Evolutionary conservation across 2,329 filamentous ascomycete genomes (phyloP).

Genomic region (Didymella lethalis): DNA sequence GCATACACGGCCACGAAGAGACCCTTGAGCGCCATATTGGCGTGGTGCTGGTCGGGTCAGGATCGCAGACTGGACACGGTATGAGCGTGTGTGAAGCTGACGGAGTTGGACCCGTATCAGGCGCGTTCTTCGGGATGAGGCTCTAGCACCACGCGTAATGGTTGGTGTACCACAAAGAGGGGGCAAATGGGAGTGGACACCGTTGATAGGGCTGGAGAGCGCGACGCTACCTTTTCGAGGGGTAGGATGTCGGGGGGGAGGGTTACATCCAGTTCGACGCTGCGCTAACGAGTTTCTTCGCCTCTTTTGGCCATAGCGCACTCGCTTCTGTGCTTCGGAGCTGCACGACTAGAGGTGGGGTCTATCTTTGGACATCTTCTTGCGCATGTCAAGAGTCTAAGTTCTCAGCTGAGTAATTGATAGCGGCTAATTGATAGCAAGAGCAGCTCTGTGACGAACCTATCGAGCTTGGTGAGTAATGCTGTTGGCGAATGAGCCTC

Average conservation of each 20-base stretch:
- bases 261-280: neutral
- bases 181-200: constrained; percentile 12
- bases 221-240: constrained; percentile 12
- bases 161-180: constrained; percentile 10
- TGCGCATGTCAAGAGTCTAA: constrained; percentile 10
- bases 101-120: constrained; percentile 14
- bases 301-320: constrained; percentile 19
- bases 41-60: constrained; percentile 16
- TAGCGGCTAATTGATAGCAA: constrained; percentile 3
- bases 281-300: neutral
- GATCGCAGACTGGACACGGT: constrained; percentile 7
- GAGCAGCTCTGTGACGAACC: constrained; percentile 11
- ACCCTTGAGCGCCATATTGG: constrained; percentile 44
- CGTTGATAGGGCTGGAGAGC: constrained; percentile 14
- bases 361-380: constrained; percentile 7
- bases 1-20: constrained; percentile 46
- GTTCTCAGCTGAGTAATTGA: constrained; percentile 13
- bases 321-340: constrained; percentile 12
- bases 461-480: constrained; percentile 6
- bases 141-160: constrained; percentile 8
- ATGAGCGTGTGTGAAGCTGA: constrained; percentile 4
- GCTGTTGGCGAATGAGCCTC: neutral
- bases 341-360: neutral
- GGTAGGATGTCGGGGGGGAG: constrained; percentile 8
- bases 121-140: constrained; percentile 11